These are phyloP conservation scores for Rosa rugosa DNA, from an alignment of 306 rosid species.

Conservation along the genomic window DNA sequence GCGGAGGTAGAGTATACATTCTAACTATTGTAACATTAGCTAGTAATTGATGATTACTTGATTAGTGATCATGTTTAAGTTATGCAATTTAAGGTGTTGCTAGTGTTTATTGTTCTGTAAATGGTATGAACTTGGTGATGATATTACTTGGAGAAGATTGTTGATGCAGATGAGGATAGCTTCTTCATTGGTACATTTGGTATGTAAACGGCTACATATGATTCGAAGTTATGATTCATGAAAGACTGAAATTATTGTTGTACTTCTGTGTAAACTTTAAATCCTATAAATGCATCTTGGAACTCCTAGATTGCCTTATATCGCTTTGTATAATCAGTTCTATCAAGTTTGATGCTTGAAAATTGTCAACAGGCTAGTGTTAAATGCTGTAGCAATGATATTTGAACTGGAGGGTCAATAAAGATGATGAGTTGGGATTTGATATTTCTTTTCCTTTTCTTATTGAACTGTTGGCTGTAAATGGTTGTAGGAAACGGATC, in stretches of 20 bases:
- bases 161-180: neutral
- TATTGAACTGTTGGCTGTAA: neutral
- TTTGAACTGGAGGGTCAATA: neutral
- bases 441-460: neutral
- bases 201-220: neutral
- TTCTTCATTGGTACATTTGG: neutral
- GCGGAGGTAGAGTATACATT: conserved; percentile 18
- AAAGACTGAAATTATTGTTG: neutral
- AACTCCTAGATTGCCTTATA: neutral
- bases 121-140: neutral
- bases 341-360: neutral
- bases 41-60: conserved; percentile 8
- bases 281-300: neutral
- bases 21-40: conserved; percentile 9
- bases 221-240: neutral
- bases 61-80: conserved; percentile 7
- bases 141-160: neutral
- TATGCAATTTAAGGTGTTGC: conserved; percentile 12
- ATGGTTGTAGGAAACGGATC: neutral
- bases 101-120: neutral
- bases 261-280: neutral
- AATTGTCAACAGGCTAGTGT: neutral
- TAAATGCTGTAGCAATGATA: neutral
- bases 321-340: neutral
- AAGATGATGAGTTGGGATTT: neutral